Conservation (phyloP, 305 asterid species). For the Stenogyne calaminthoides region DNA sequence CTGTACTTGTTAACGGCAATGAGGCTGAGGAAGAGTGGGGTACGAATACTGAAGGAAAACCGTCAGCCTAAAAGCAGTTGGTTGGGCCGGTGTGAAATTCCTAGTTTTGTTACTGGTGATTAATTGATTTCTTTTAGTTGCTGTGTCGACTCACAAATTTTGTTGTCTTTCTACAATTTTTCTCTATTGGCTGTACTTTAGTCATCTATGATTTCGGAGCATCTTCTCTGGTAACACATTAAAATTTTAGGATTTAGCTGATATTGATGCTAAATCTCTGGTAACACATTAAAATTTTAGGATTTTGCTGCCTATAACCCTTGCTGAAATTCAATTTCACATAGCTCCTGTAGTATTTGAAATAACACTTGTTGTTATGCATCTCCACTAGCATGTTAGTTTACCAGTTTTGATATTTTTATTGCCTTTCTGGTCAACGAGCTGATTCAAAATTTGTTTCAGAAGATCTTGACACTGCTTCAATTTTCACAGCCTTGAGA, state of each 20-base stretch:
- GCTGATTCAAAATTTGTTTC: slow-evolving; percentile 15
- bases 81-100: slow-evolving; percentile 82
- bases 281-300: too few relatives aligned
- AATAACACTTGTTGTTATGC: slow-evolving; percentile 10
- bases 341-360: background rate
- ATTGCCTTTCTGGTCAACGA: slow-evolving; percentile 8
- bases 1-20: slow-evolving; percentile 76
- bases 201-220: slow-evolving; percentile 22
- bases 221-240: slow-evolving; percentile 24
- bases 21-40: slow-evolving; percentile 99
- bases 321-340: slow-evolving; percentile 15
- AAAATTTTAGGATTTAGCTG: slow-evolving; percentile 26
- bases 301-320: slow-evolving; percentile 7
- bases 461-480: slow-evolving; percentile 12
- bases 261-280: slow-evolving; percentile 12
- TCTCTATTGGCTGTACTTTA: slow-evolving; percentile 20
- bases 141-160: slow-evolving; percentile 40
- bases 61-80: slow-evolving; percentile 96
- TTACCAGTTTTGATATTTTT: background rate
- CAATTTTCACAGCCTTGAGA: background rate
- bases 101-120: slow-evolving; percentile 89
- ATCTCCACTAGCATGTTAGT: slow-evolving; percentile 11
- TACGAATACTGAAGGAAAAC: slow-evolving; percentile 92
- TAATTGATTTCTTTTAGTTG: slow-evolving; percentile 65
- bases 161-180: slow-evolving; percentile 26